phyloP scores from a whole-genome alignment of 2,329 filamentous ascomycete genomes.

The Penicillium vulpinum region DNA sequence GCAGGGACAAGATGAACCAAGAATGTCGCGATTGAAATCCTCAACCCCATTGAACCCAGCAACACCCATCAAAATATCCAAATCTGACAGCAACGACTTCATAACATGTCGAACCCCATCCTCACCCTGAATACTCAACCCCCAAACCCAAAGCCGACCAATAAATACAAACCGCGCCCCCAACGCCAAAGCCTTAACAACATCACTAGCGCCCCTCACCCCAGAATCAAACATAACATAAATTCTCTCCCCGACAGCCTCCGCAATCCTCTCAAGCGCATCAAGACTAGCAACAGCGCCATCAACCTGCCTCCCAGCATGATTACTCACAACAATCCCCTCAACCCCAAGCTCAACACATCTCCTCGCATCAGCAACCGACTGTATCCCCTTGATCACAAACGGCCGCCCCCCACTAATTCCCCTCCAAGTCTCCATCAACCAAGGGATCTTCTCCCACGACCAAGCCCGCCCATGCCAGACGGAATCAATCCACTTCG shows the following conservation, averaged over 20 bases:
- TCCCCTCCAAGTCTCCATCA: conserved; percentile 58
- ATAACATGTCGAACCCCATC: conserved; percentile 62
- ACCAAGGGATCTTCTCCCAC: conserved; percentile 69
- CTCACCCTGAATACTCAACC: conserved; percentile 60
- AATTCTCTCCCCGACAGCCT: conserved; percentile 51
- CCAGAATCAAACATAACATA: conserved; percentile 64
- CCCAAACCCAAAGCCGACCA: conserved; percentile 62
- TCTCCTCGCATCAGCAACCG: conserved; percentile 61
- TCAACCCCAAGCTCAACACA: conserved; percentile 63
- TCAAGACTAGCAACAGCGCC: conserved; percentile 61
- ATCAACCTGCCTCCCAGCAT: conserved; percentile 67
- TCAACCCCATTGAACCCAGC: conserved; percentile 55
- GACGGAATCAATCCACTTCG: conserved; percentile 64
- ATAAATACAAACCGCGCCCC: conserved; percentile 65
- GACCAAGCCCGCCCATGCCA: conserved; percentile 64
- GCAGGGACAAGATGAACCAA: conserved; percentile 26
- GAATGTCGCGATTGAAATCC: conserved; percentile 51
- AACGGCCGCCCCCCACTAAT: conserved; percentile 59
- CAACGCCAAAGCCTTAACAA: conserved; percentile 62
- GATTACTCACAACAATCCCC: conserved; percentile 69
- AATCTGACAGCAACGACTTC: conserved; percentile 61
- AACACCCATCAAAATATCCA: conserved; percentile 63
- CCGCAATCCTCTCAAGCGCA: conserved; percentile 59
- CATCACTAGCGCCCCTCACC: conserved; percentile 57
- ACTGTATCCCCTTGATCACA: conserved; percentile 70